Evolutionary conservation across 176 grass and related monocot genomes (phyloP).

Genomic region (Oryza brachyantha): DNA sequence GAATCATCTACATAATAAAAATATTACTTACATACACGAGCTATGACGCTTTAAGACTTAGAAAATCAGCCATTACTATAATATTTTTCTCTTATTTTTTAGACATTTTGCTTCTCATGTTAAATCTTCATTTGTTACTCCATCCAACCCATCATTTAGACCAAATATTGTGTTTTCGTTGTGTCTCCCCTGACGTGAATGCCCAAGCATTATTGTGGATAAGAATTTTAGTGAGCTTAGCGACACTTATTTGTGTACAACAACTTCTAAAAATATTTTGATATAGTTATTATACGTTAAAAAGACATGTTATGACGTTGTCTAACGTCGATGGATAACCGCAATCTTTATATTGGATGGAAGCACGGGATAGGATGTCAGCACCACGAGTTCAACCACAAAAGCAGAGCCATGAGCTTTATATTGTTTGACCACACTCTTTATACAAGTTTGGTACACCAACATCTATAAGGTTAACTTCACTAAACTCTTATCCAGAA

Average conservation of each 20-base stretch:
- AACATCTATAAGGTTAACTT: neutral
- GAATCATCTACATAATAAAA: no score
- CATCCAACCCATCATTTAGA: no score
- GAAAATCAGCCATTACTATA: no score
- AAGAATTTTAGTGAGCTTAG: neutral
- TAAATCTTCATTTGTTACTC: no score
- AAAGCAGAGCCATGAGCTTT: neutral
- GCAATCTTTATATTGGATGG: conserved; percentile 20
- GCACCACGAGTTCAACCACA: neutral
- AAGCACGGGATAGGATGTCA: neutral
- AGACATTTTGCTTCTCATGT: no score
- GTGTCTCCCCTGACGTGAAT: no score
- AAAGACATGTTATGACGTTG: neutral
- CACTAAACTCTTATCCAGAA: neutral
- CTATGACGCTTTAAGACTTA: no score
- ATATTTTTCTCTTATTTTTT: no score
- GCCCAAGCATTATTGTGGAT: no score
- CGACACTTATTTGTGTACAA: neutral
- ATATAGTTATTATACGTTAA: no score
- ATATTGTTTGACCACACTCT: conserved; percentile 8
- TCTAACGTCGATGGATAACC: neutral
- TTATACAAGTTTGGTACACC: neutral
- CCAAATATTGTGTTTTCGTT: no score
- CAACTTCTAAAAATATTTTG: neutral
- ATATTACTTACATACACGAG: no score